A percentile compares a stretch with the other conserved stretches of the same genome.
Evolutionary conservation across 164 flowering plant genomes (phyloP).

Genomic region (Houttuynia cordata): DNA sequence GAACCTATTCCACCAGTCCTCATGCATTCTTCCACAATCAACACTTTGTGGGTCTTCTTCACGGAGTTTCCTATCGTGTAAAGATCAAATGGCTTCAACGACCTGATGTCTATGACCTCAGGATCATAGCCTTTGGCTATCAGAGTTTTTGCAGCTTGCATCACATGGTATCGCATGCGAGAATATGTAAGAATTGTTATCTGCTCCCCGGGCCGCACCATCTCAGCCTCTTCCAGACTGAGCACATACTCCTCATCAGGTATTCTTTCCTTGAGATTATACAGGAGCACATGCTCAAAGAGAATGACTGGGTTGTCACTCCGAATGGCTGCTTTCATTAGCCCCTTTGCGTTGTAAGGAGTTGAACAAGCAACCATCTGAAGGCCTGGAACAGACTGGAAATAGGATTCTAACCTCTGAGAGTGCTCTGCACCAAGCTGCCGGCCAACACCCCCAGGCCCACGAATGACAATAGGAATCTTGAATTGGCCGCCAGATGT

Average conservation of each 20-base stretch:
- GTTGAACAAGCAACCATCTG: slow-evolving; percentile 97
- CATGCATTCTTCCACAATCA: slow-evolving; percentile 94
- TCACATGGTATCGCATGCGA: slow-evolving; percentile 87
- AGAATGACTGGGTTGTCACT: slow-evolving; percentile 85
- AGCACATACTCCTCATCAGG: slow-evolving; percentile 77
- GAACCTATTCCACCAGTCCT: slow-evolving; percentile 94
- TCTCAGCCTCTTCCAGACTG: slow-evolving; percentile 81
- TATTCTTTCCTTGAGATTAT: slow-evolving; percentile 80
- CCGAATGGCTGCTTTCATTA: slow-evolving; percentile 88
- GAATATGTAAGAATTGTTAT: slow-evolving; percentile 79
- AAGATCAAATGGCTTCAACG: slow-evolving; percentile 79
- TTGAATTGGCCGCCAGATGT: slow-evolving; percentile 91
- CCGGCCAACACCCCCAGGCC: slow-evolving; percentile 91
- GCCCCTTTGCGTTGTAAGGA: slow-evolving; percentile 85
- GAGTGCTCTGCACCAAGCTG: slow-evolving; percentile 93
- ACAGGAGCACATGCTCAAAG: slow-evolving; percentile 80
- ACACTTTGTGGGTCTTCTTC: slow-evolving; percentile 75
- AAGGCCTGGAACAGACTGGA: slow-evolving; percentile 85
- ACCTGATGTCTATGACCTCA: slow-evolving; percentile 80
- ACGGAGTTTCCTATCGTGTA: slow-evolving; percentile 77
- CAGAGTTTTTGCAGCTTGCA: slow-evolving; percentile 86
- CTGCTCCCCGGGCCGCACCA: slow-evolving; percentile 91
- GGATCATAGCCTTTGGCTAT: slow-evolving; percentile 92
- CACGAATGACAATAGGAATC: slow-evolving; percentile 77
- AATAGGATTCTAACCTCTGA: slow-evolving; percentile 79